phyloP scores from a whole-genome alignment of 306 rosid genomes.

The Lithocarpus polystachyus region DNA sequence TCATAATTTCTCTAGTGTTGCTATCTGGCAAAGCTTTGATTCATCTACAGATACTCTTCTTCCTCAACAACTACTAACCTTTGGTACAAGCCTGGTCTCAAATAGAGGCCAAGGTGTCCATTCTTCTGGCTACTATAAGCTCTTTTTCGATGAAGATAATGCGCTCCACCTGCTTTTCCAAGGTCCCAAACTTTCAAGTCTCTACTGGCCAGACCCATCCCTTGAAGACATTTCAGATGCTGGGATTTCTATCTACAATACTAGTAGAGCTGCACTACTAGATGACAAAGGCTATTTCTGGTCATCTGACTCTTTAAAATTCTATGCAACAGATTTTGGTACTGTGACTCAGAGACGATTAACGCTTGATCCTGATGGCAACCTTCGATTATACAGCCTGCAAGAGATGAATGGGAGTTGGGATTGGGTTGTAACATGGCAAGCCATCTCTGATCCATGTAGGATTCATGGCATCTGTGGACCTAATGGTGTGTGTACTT shows the following conservation, averaged over 20 bases:
- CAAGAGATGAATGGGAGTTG: slow-evolving; percentile 17
- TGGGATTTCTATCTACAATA: slow-evolving; percentile 31
- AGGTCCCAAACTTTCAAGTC: slow-evolving; percentile 21
- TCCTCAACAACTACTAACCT: slow-evolving; percentile 33
- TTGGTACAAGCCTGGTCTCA: slow-evolving; percentile 18
- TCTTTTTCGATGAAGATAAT: slow-evolving; percentile 40
- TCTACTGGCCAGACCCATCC: slow-evolving; percentile 34
- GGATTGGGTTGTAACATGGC: slow-evolving; percentile 39
- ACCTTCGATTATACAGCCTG: slow-evolving; percentile 35
- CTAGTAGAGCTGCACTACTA: slow-evolving; percentile 17
- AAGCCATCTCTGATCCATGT: slow-evolving; percentile 34
- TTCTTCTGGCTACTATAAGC: slow-evolving; percentile 41
- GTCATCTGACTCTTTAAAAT: slow-evolving; percentile 24
- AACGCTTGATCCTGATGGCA: slow-evolving; percentile 33
- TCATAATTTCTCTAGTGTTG: neutral
- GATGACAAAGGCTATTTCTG: slow-evolving; percentile 20
- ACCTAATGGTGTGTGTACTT: slow-evolving; percentile 39
- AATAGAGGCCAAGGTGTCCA: slow-evolving; percentile 20
- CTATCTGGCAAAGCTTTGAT: slow-evolving; percentile 54
- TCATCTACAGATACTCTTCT: slow-evolving; percentile 58
- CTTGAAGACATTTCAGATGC: neutral
- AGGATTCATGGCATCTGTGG: slow-evolving; percentile 55
- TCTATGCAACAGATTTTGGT: slow-evolving; percentile 1
- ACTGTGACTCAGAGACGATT: neutral
- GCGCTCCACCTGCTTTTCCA: slow-evolving; percentile 28